These are phyloP conservation scores for Lojkania enalia DNA, from an alignment of 2,329 filamentous ascomycete genomes.

Conservation along the genomic window DNA sequence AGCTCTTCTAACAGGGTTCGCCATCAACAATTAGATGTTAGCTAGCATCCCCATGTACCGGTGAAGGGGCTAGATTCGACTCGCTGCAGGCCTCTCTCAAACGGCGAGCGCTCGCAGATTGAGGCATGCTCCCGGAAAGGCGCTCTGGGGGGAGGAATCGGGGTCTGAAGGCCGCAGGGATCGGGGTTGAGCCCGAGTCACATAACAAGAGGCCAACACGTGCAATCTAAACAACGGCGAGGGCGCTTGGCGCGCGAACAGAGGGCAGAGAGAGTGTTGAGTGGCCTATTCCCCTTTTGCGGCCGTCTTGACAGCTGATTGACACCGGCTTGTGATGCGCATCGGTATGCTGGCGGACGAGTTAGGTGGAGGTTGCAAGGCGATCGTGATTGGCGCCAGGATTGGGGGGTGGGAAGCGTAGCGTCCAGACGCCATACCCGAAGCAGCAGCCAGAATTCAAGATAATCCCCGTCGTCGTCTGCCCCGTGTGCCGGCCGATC, in stretches of 20 bases:
- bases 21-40: constrained; percentile 5
- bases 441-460: background rate
- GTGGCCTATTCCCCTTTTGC: constrained; percentile 21
- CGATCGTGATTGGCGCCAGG: constrained; percentile 37
- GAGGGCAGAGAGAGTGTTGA: constrained; percentile 6
- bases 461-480: no score
- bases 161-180: constrained; percentile 7
- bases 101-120: constrained; percentile 19
- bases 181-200: constrained; percentile 1
- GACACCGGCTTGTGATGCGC: constrained; percentile 19
- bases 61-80: constrained; percentile 12
- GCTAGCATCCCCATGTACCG: constrained; percentile 7
- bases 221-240: constrained; percentile 9
- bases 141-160: background rate
- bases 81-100: constrained; percentile 26
- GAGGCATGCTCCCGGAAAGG: constrained; percentile 1
- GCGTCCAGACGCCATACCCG: no score
- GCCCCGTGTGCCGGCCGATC: constrained; percentile 40
- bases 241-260: constrained; percentile 1
- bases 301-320: constrained; percentile 33
- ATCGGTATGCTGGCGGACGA: constrained; percentile 22
- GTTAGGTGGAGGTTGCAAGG: constrained; percentile 31
- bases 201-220: constrained; percentile 11
- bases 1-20: constrained; percentile 17
- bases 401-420: constrained; percentile 26